A percentile compares a stretch with the other conserved stretches of the same genome.
These are phyloP conservation scores for Pyrenophora graminea DNA, from an alignment of 2,329 filamentous ascomycete genomes.

Conservation along the genomic window DNA sequence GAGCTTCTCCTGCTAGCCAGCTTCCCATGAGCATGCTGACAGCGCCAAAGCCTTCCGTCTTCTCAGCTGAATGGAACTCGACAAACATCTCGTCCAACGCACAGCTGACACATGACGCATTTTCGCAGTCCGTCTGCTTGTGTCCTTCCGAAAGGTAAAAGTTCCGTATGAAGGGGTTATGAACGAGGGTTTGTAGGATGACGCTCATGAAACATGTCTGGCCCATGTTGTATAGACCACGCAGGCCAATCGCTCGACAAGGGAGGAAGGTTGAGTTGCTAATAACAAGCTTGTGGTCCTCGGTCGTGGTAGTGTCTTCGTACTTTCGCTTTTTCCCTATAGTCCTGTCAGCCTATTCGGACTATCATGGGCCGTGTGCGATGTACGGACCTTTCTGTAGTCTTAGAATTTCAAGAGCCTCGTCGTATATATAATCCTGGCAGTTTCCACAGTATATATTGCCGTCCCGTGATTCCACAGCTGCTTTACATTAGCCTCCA, in stretches of 20 bases:
- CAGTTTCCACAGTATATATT: slow-evolving; percentile 80
- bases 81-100: slow-evolving; percentile 66
- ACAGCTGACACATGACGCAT: slow-evolving; percentile 62
- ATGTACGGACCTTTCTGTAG: slow-evolving; percentile 65
- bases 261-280: slow-evolving; percentile 78
- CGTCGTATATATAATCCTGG: slow-evolving; percentile 81
- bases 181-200: slow-evolving; percentile 88
- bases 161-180: slow-evolving; percentile 88
- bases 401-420: slow-evolving; percentile 75
- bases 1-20: slow-evolving; percentile 75
- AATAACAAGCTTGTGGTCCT: slow-evolving; percentile 76
- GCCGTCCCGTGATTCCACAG: slow-evolving; percentile 76
- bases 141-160: slow-evolving; percentile 94
- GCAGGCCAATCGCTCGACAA: slow-evolving; percentile 83
- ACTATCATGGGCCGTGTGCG: not conserved
- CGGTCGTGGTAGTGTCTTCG: slow-evolving; percentile 65
- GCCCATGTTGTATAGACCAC: slow-evolving; percentile 96
- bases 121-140: slow-evolving; percentile 72
- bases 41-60: slow-evolving; percentile 86
- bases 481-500: slow-evolving; percentile 51
- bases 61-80: slow-evolving; percentile 70
- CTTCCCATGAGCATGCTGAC: slow-evolving; percentile 86
- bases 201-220: slow-evolving; percentile 98
- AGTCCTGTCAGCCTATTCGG: slow-evolving; percentile 29
- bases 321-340: slow-evolving; percentile 72